Conservation (phyloP, 169 alveolate species). For the Eimeria sp. region DNA sequence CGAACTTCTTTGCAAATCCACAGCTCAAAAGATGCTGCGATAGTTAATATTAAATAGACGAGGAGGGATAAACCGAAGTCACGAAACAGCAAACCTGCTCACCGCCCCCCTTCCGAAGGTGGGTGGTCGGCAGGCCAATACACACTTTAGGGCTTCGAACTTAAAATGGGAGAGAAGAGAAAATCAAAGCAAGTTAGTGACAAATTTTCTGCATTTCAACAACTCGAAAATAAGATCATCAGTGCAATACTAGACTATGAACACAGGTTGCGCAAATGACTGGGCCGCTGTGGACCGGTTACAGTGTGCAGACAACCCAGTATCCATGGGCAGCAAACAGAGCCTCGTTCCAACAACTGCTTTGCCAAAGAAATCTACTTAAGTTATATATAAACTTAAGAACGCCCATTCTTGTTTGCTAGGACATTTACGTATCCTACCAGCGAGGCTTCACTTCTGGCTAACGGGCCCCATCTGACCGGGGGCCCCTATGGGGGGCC, state of each 20-base stretch:
- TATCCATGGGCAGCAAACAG: background rate
- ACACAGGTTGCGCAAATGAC: background rate
- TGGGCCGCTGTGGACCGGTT: slow-evolving; percentile 62
- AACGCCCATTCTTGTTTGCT: background rate
- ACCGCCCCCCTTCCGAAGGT: background rate
- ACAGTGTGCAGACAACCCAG: background rate
- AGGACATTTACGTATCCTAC: background rate
- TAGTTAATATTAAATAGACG: background rate
- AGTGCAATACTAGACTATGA: background rate
- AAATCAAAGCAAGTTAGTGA: background rate
- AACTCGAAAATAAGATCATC: background rate
- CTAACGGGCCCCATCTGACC: slow-evolving; percentile 1
- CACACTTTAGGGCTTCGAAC: background rate
- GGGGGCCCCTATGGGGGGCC: slow-evolving; percentile 29
- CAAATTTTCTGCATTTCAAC: background rate
- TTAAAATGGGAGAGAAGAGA: background rate
- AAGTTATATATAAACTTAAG: background rate
- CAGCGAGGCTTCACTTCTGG: background rate
- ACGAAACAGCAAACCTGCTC: background rate
- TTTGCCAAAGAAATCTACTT: background rate
- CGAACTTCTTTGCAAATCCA: background rate
- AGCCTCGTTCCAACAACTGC: background rate
- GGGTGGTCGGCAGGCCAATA: background rate
- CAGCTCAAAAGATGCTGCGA: background rate
- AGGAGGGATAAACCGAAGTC: background rate